Evolutionary conservation across 371 early-diverging fungal species (phyloP).

Genomic region (Synchytrium microbalum): DNA sequence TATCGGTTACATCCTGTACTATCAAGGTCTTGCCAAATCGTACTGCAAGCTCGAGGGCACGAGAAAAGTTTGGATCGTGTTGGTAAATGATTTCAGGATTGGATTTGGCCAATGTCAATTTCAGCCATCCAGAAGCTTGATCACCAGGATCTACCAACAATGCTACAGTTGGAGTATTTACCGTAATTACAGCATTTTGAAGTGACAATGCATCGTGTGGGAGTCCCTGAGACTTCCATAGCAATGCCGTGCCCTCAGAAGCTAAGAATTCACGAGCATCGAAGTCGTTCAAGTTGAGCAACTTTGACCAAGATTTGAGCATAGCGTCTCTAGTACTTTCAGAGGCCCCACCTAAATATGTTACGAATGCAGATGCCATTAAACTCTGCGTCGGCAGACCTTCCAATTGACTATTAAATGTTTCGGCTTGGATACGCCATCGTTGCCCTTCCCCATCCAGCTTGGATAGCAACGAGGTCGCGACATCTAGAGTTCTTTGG

Average conservation of each 20-base stretch:
- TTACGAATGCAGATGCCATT: conserved; percentile 36
- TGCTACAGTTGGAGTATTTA: conserved; percentile 25
- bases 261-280: conserved; percentile 30
- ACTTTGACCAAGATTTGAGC: conserved; percentile 6
- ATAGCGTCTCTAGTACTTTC: conserved; percentile 27
- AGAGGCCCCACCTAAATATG: conserved; percentile 32
- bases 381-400: conserved; percentile 27
- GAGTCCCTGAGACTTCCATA: conserved; percentile 43
- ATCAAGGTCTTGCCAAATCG: conserved; percentile 48
- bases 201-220: conserved; percentile 39
- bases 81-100: conserved; percentile 45
- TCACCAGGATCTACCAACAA: conserved; percentile 43
- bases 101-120: conserved; percentile 24
- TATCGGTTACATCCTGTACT: conserved; percentile 31
- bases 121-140: conserved; percentile 41
- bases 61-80: conserved; percentile 36
- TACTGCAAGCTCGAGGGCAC: conserved; percentile 41
- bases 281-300: conserved; percentile 18
- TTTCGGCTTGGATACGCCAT: conserved; percentile 35
- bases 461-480: conserved; percentile 42
- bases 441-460: conserved; percentile 41
- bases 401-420: conserved; percentile 20
- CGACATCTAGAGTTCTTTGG: conserved; percentile 22
- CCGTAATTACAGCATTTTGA: conserved; percentile 42
- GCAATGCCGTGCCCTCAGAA: conserved; percentile 41